A percentile compares a stretch with the other conserved stretches of the same genome.
These are phyloP conservation scores for Chalaropsis thielavioides DNA, from an alignment of 2,329 filamentous ascomycete species.

Conservation along the genomic window DNA sequence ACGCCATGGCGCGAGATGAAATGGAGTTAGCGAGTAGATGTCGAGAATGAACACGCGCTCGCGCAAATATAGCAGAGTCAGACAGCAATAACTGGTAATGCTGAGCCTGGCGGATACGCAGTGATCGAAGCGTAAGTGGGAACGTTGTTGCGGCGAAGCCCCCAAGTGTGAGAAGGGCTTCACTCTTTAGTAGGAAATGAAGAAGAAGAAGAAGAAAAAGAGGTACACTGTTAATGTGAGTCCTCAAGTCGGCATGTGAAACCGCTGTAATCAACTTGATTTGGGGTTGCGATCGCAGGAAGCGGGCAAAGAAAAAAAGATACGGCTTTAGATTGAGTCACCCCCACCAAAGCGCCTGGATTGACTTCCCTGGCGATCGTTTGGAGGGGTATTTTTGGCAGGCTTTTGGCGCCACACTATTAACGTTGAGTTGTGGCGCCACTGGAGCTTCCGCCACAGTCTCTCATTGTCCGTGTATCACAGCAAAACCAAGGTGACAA, in stretches of 20 bases:
- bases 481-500: neutral
- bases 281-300: neutral
- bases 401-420: neutral
- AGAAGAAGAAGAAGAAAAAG: neutral
- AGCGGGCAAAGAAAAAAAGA: neutral
- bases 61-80: constrained; percentile 3
- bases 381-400: constrained; percentile 2
- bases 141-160: constrained; percentile 18
- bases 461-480: neutral
- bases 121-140: constrained; percentile 14
- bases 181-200: neutral
- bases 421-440: neutral
- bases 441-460: neutral
- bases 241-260: neutral
- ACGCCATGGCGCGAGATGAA: constrained; percentile 14
- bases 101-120: constrained; percentile 14
- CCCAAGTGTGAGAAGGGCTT: constrained; percentile 15
- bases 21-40: neutral
- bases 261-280: neutral
- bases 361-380: neutral
- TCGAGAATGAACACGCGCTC: constrained; percentile 1
- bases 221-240: neutral
- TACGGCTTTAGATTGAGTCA: constrained; percentile 8
- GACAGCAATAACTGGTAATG: constrained; percentile 8
- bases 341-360: neutral